phyloP scores from a whole-genome alignment of 2,329 filamentous ascomycete species.

The Calonectria pseudoturangicola region DNA sequence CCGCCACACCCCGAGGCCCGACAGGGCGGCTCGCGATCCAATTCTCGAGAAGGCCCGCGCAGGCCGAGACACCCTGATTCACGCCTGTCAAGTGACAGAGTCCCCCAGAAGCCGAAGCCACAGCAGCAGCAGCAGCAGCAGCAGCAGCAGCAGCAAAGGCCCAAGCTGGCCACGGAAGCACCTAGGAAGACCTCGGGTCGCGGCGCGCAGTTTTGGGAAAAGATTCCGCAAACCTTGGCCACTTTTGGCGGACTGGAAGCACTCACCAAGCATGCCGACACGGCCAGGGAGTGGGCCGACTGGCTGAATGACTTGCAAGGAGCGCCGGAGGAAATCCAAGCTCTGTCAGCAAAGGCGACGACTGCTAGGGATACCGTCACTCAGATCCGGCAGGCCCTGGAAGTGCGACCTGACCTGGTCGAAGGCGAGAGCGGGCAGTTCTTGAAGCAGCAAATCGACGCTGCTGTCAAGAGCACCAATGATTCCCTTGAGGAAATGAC shows the following conservation, averaged over 20 bases:
- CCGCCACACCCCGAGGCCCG: conserved; percentile 38
- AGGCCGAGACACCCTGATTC: not conserved
- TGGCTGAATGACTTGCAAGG: conserved; percentile 58
- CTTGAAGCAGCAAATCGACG: conserved; percentile 56
- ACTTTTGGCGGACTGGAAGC: conserved; percentile 55
- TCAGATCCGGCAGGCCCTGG: conserved; percentile 56
- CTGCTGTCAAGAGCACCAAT: conserved; percentile 52
- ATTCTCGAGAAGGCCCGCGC: conserved; percentile 42
- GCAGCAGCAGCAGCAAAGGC: not conserved
- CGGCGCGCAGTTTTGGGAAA: conserved; percentile 43
- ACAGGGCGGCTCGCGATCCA: conserved; percentile 34
- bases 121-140: not conserved
- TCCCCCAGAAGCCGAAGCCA: conserved; percentile 5
- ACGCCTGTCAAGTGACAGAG: conserved; percentile 9
- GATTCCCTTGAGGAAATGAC: conserved; percentile 56
- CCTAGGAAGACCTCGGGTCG: not conserved
- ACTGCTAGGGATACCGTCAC: conserved; percentile 57
- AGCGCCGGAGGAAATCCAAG: conserved; percentile 57
- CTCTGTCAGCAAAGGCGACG: conserved; percentile 52
- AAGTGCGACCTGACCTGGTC: conserved; percentile 56
- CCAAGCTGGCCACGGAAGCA: not conserved
- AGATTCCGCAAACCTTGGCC: conserved; percentile 52
- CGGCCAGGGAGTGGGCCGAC: conserved; percentile 59
- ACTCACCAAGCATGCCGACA: conserved; percentile 55
- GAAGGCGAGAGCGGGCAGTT: conserved; percentile 56